These are phyloP conservation scores for Strobilomyces confusus DNA, from an alignment of 768 basidiomycete genomes.

Conservation along the genomic window DNA sequence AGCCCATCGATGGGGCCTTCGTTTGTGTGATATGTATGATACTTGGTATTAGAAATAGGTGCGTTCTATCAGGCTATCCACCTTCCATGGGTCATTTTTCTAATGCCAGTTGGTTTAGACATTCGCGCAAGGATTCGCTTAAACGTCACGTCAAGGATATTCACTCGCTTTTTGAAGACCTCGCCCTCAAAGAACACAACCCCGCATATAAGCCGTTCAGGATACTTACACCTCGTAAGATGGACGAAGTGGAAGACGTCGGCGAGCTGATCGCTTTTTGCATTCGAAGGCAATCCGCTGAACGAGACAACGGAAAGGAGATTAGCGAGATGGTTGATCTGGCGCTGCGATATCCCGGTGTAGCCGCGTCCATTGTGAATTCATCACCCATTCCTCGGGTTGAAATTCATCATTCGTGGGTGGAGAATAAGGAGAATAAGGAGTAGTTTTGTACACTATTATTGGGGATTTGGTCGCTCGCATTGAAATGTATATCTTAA, in stretches of 20 bases:
- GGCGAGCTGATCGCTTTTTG: background rate
- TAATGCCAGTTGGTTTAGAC: background rate
- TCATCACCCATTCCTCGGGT: background rate
- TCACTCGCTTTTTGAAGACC: background rate
- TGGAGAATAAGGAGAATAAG: no score
- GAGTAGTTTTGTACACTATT: no score
- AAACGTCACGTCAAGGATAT: background rate
- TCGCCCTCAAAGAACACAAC: background rate
- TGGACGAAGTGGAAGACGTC: background rate
- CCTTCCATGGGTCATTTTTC: background rate
- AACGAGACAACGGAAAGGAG: background rate
- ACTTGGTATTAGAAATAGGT: background rate
- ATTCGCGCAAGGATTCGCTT: slow-evolving; percentile 5
- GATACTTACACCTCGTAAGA: background rate
- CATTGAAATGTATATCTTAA: no score
- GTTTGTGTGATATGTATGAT: background rate
- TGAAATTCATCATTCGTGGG: background rate
- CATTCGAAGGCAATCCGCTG: background rate
- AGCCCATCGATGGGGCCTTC: background rate
- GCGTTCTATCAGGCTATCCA: background rate
- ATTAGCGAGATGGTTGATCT: background rate
- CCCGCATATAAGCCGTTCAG: background rate
- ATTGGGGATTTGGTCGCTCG: no score
- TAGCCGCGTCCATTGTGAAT: background rate
- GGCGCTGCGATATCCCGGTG: background rate